Percentiles rank a stretch among this genome's conserved stretches.
These are phyloP conservation scores for Pseudogymnoascus sp. DNA, from an alignment of 2,329 filamentous ascomycete species.

Conservation along the genomic window DNA sequence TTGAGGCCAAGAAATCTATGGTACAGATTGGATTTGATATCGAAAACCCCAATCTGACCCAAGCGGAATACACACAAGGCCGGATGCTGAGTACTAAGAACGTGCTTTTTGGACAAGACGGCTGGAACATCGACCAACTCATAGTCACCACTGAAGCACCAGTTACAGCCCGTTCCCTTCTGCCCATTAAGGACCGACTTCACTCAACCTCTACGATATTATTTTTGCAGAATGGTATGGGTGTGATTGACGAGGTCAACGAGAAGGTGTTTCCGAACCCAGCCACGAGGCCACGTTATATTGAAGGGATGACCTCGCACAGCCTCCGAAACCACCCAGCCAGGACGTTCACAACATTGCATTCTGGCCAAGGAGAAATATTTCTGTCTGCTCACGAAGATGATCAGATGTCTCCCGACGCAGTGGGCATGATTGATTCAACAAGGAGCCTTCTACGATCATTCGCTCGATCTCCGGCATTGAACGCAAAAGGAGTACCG, in stretches of 20 bases:
- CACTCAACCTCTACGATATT: constrained; percentile 61
- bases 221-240: constrained; percentile 74
- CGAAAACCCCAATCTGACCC: constrained; percentile 16
- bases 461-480: constrained; percentile 51
- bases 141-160: constrained; percentile 60
- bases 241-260: constrained; percentile 72
- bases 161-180: constrained; percentile 47
- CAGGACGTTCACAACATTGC: constrained; percentile 32
- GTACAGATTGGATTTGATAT: constrained; percentile 25
- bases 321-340: constrained; percentile 35
- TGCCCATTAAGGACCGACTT: constrained; percentile 56
- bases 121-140: constrained; percentile 52
- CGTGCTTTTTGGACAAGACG: constrained; percentile 29
- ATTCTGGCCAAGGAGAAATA: constrained; percentile 29
- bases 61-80: constrained; percentile 21
- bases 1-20: constrained; percentile 35
- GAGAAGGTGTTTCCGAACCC: constrained; percentile 60
- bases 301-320: constrained; percentile 36
- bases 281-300: constrained; percentile 60
- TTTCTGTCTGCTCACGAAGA: constrained; percentile 25
- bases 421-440: constrained; percentile 22
- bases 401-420: neutral
- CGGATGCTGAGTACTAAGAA: constrained; percentile 11
- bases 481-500: constrained; percentile 51
- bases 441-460: constrained; percentile 53